Conservation (phyloP, 2,329 filamentous ascomycete species). For the Tolypocladium ovalisporum region DNA sequence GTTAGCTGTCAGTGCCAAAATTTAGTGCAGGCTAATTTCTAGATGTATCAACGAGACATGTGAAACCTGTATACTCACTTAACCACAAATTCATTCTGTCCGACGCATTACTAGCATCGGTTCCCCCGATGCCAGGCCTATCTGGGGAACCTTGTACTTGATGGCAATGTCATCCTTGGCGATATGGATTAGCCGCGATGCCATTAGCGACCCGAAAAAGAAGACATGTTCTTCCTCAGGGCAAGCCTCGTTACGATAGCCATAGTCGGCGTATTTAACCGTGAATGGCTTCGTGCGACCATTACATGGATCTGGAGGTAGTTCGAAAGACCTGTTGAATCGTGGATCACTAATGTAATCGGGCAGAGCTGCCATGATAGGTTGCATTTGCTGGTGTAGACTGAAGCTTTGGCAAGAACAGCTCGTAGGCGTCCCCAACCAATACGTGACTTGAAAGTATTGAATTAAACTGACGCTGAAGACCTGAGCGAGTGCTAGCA, state of each 20-base stretch:
- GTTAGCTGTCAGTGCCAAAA: background rate
- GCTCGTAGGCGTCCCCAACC: background rate
- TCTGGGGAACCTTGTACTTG: constrained; percentile 17
- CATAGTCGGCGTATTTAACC: constrained; percentile 18
- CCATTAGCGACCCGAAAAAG: constrained; percentile 16
- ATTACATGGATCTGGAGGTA: background rate
- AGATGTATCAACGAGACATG: background rate
- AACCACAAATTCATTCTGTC: constrained; percentile 15
- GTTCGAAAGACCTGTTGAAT: constrained; percentile 12
- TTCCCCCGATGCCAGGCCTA: constrained; percentile 24
- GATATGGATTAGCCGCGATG: constrained; percentile 16
- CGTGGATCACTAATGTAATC: constrained; percentile 7
- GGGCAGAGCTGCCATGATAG: background rate
- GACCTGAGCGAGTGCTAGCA: background rate
- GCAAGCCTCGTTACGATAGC: constrained; percentile 14
- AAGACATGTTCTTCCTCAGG: constrained; percentile 14
- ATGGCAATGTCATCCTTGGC: constrained; percentile 21
- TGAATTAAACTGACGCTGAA: background rate
- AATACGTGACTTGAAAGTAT: background rate
- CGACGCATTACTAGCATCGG: constrained; percentile 12
- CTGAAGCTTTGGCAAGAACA: background rate
- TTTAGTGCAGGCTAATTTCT: too few species aligned
- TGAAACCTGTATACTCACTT: constrained; percentile 4
- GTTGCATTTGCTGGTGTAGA: background rate
- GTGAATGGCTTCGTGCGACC: background rate